Base-by-base conservation (phyloP, 2,329 filamentous ascomycete species). In the Penicillium carneum region DNA sequence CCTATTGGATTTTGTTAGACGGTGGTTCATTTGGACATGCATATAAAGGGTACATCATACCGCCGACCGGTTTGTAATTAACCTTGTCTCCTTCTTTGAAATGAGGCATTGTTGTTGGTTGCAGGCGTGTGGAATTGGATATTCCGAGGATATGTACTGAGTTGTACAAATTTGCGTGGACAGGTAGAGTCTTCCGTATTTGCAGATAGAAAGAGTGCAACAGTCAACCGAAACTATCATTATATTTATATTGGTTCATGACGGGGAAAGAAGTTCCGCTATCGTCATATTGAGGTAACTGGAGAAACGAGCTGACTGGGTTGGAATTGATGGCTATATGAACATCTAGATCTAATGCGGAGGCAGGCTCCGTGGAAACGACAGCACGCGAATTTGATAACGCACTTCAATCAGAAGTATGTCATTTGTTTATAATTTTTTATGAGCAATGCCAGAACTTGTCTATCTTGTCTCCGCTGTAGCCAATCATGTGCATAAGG, bases 1-100 rank as follows among this genome's bases (percentile, higher is more conserved):
- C 79, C 79, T 81, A 43, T n/a, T 18, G 33, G 1, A 20, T 29
- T n/a, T 18, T 23, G 45, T 53, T 33, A 64, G 59, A 11, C 18
- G 14, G 11, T 34, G 4, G 3, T 12, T 50, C 23, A 23, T 38
- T 20, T 55, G 23, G 1, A 12, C 18, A 39, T 34, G 11, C 5
- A 3, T 50, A 29, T 56, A 48, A 14, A 23, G 23, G 16, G 29
- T 9, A 36, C 11, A 48, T 39, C 69, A 59, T 69, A 80, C 78
- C 78, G 43, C 78, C 77, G 20, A 80, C 76, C 26, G 78, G 78
- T 64, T 78, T 79, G 66, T 80, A 80, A 49, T 69, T 72, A 50
- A 80, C 78, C 20, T 68, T 70, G 45, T 79, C 67, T 57, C 78
- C 78, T 48, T 71, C 59, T 12, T 66, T 66, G 65, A 68, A 79